Percentiles rank a stretch among this genome's conserved stretches.
phyloP scores from a whole-genome alignment of 2,329 filamentous ascomycete genomes.

The Fusarium sp. region DNA sequence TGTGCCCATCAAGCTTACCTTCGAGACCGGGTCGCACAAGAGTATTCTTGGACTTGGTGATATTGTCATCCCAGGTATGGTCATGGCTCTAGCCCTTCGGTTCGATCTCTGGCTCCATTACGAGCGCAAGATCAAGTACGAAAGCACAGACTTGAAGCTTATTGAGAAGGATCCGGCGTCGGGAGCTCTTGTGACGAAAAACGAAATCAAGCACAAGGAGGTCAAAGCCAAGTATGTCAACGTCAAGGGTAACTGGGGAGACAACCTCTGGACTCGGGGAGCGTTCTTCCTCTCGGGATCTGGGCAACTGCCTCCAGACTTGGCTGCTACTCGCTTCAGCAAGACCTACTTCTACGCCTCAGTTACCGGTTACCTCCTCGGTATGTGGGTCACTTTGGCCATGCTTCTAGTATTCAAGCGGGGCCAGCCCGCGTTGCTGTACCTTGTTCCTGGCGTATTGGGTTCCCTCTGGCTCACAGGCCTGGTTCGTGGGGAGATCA shows the following conservation, averaged over 20 bases:
- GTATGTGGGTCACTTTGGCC: constrained; percentile 80
- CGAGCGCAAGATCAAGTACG: constrained; percentile 71
- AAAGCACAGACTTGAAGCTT: constrained; percentile 52
- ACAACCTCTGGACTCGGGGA: constrained; percentile 79
- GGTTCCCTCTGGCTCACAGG: constrained; percentile 81
- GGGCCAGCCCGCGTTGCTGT: constrained; percentile 90
- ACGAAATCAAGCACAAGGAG: constrained; percentile 58
- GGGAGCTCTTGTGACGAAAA: constrained; percentile 54
- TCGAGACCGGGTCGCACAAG: constrained; percentile 73
- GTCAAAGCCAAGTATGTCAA: constrained; percentile 67
- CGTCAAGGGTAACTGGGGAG: constrained; percentile 82
- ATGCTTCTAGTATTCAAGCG: constrained; percentile 84
- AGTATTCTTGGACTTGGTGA: constrained; percentile 95
- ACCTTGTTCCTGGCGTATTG: constrained; percentile 90
- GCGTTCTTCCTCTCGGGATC: constrained; percentile 46
- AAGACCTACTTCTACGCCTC: constrained; percentile 90
- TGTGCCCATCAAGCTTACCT: constrained; percentile 91
- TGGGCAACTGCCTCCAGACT: constrained; percentile 46
- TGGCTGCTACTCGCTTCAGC: constrained; percentile 69
- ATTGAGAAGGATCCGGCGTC: constrained; percentile 52
- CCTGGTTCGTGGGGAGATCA: constrained; percentile 76
- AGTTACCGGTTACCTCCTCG: constrained; percentile 80
- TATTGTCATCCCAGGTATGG: constrained; percentile 90
- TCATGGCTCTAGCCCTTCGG: constrained; percentile 88
- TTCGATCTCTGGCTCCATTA: constrained; percentile 93